Conservation (phyloP, 352 stramenopile species). For the Globisporangium spinosum region DNA sequence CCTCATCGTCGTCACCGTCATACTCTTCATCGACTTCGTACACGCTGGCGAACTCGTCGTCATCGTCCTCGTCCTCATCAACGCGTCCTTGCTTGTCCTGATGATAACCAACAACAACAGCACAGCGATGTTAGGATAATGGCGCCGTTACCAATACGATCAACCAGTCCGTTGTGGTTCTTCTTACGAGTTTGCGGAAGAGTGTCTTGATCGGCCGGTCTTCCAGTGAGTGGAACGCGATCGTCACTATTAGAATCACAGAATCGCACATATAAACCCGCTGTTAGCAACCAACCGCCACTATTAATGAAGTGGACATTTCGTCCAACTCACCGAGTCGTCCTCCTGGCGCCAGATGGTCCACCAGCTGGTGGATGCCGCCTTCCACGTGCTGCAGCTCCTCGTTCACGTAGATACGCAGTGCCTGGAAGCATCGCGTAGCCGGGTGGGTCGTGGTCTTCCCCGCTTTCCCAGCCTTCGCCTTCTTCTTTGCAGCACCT, state of each 20-base stretch:
- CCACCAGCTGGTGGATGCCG: slow-evolving; percentile 50
- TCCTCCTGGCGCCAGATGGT: slow-evolving; percentile 48
- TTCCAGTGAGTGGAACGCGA: slow-evolving; percentile 84
- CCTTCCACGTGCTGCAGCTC: slow-evolving; percentile 66
- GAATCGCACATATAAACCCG: neutral
- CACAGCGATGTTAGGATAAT: neutral
- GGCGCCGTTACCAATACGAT: neutral
- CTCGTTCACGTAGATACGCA: slow-evolving; percentile 81
- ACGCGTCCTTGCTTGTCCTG: slow-evolving; percentile 38
- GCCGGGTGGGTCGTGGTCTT: slow-evolving; percentile 49
- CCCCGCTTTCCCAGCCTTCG: slow-evolving; percentile 18
- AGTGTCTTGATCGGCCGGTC: slow-evolving; percentile 79
- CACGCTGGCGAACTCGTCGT: slow-evolving; percentile 22
- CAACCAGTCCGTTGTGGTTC: neutral
- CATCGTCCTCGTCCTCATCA: slow-evolving; percentile 23
- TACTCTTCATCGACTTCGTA: slow-evolving; percentile 22
- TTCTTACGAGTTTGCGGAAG: slow-evolving; percentile 57
- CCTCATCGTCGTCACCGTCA: neutral
- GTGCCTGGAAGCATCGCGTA: slow-evolving; percentile 73
- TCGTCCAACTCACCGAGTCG: slow-evolving; percentile 27
- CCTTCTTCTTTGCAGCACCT: neutral
- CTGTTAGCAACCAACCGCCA: neutral
- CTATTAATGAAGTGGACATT: neutral
- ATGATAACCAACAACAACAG: slow-evolving; percentile 4
- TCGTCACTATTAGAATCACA: slow-evolving; percentile 39